A percentile compares a stretch with the other conserved stretches of the same genome.
These are phyloP conservation scores for Vairimorpha apis DNA, from an alignment of 371 early-diverging fungal genomes.

Conservation along the genomic window DNA sequence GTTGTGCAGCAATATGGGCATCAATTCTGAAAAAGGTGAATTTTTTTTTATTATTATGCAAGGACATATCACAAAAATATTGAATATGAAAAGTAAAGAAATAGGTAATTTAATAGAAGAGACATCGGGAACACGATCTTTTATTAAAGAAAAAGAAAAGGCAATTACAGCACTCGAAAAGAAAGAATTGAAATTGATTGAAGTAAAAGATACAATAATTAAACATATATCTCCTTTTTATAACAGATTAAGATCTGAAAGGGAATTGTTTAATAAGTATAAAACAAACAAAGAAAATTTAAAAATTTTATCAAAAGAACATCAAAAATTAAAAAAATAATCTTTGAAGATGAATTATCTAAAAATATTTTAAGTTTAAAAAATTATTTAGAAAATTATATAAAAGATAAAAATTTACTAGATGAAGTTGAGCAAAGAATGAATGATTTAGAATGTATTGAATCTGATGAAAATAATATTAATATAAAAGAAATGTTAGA, in stretches of 20 bases:
- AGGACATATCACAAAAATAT: slow-evolving; percentile 90
- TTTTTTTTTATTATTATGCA: slow-evolving; percentile 70
- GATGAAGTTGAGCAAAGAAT: slow-evolving; percentile 31
- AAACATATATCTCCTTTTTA: slow-evolving; percentile 84
- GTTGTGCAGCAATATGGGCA: slow-evolving; percentile 26
- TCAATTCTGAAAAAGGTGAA: slow-evolving; percentile 43
- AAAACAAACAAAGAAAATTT: slow-evolving; percentile 31
- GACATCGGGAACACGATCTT: slow-evolving; percentile 93
- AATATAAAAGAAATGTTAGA: slow-evolving; percentile 49
- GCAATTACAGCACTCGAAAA: slow-evolving; percentile 81
- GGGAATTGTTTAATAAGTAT: slow-evolving; percentile 76
- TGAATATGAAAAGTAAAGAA: slow-evolving; percentile 94
- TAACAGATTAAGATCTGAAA: slow-evolving; percentile 76
- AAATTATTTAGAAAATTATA: neutral
- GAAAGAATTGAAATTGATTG: slow-evolving; percentile 84
- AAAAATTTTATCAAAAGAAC: slow-evolving; percentile 11
- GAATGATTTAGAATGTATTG: slow-evolving; percentile 8
- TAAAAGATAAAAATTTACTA: slow-evolving; percentile 8
- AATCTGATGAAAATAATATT: slow-evolving; percentile 40
- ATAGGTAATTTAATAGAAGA: slow-evolving; percentile 92
- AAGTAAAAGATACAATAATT: slow-evolving; percentile 75
- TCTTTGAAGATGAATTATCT: neutral
- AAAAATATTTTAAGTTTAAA: slow-evolving; percentile 13
- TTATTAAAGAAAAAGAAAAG: slow-evolving; percentile 86
- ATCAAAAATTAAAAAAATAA: slow-evolving; percentile 6